Evolutionary conservation across 2,329 filamentous ascomycete genomes (phyloP), one percentile per base, ranked within the genome.

Genomic region (Colletotrichum spaethianum): DNA sequence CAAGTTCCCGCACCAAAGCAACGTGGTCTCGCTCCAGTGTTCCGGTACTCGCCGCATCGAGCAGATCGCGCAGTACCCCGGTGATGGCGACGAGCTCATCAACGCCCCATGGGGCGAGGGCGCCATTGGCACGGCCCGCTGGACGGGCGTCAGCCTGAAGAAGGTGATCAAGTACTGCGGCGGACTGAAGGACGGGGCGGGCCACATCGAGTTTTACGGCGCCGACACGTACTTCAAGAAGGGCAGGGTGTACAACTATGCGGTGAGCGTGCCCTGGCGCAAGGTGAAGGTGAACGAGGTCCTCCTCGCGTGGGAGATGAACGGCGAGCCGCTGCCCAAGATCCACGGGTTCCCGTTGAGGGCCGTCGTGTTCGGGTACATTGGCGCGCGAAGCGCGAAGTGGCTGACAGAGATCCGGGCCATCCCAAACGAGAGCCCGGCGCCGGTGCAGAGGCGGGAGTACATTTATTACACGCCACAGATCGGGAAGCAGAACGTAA

Each of bases 141-240:
- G 89, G 79, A 88, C 86, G 0, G 92, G 92, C 2, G 87, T 93
- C 4, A 89, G 86, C 31, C 82, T 93, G 16, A 93, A 93, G 77
- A 92, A 91, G 75, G 84, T 94, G 1, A 91, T 94, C 79, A 93
- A 93, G 75, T 82, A 90, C 74, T 94, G 92, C 73, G 92, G 91
- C 3, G 92, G 92, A 0, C 81, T 93, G 2, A 75, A 78, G 2
- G 82, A 82, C 20, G 82, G 83, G 1, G 90, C 84, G 0, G 87
- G 89, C 68, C 90, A 94, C 73, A 79, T 94, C 28, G 91, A 94
- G 75, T 87, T 94, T 55, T 90, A 88, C 67, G 92, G 92, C 0
- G 91, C 90, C 1, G 92, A 94, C 69, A 92, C 91, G 0, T 94
- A 94, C 76, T 92, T 93, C 83, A 93, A 94, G 79, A 88, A 90